These are phyloP conservation scores for Leptographium radiaticola DNA, from an alignment of 2,329 filamentous ascomycete species.

Conservation along the genomic window DNA sequence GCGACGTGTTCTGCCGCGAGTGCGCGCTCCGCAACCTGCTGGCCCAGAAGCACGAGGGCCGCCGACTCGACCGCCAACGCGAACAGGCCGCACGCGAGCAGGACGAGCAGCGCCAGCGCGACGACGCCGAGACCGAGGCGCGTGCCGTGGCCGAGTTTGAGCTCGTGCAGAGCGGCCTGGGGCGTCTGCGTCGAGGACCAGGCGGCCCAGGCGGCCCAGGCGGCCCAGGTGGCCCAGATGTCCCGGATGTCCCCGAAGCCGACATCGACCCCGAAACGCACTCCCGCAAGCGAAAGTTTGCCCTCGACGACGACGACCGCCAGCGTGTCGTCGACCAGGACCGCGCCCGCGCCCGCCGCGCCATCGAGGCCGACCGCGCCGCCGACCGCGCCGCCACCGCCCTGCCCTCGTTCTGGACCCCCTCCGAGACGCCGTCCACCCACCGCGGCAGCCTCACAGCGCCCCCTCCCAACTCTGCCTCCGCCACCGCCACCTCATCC, in stretches of 20 bases:
- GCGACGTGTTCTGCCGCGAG: constrained; percentile 90
- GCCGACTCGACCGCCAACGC: constrained; percentile 56
- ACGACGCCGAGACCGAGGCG: constrained; percentile 56
- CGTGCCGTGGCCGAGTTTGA: constrained; percentile 75
- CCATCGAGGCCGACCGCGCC: constrained; percentile 59
- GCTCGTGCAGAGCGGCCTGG: constrained; percentile 60
- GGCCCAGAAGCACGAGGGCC: constrained; percentile 82
- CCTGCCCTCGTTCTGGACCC: constrained; percentile 87
- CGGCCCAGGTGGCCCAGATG: constrained; percentile 8
- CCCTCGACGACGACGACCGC: constrained; percentile 67
- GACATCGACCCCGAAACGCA: constrained; percentile 12
- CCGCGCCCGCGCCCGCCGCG: constrained; percentile 53
- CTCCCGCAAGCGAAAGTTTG: constrained; percentile 60
- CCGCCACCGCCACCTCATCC: background rate
- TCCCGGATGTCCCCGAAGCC: constrained; percentile 25
- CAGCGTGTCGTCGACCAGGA: constrained; percentile 57
- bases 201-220: constrained; percentile 15
- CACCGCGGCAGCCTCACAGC: constrained; percentile 33
- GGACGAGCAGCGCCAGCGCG: constrained; percentile 42
- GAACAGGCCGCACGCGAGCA: constrained; percentile 49
- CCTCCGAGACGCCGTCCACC: constrained; percentile 61
- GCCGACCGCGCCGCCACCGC: constrained; percentile 46
- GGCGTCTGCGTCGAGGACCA: no score
- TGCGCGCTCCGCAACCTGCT: constrained; percentile 88
- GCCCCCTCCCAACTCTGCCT: background rate